These are phyloP conservation scores for Cyclanthera cordifolia DNA, from an alignment of 306 rosid species.

Conservation along the genomic window DNA sequence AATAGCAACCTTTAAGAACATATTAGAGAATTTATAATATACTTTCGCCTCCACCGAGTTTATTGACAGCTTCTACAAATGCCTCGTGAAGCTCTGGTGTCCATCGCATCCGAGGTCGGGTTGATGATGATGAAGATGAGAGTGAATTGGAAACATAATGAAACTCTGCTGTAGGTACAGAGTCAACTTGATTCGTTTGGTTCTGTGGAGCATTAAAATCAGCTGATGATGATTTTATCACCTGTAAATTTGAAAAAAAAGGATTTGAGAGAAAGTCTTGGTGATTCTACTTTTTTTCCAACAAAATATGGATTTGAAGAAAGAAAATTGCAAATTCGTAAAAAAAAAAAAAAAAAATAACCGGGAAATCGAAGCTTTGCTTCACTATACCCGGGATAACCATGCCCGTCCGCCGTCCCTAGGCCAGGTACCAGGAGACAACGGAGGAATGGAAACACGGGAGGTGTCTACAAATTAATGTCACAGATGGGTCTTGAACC, in stretches of 20 bases:
- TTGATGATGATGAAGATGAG: conserved; percentile 32
- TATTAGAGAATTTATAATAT: conserved; percentile 23
- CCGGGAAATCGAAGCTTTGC: too few relatives aligned
- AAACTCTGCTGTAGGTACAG: conserved; percentile 33
- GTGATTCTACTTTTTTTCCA: background rate
- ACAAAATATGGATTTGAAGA: conserved; percentile 8
- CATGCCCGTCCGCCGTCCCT: too few relatives aligned
- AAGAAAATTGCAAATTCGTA: background rate
- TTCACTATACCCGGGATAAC: too few relatives aligned
- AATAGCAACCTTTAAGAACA: background rate
- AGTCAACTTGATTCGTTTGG: conserved; percentile 19
- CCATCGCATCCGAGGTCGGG: conserved; percentile 93
- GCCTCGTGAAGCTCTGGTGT: conserved; percentile 92
- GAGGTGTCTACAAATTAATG: too few relatives aligned
- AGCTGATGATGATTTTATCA: conserved; percentile 23
- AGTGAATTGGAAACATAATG: conserved; percentile 26
- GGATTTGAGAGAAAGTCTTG: background rate
- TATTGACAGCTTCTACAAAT: conserved; percentile 81
- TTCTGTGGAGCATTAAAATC: conserved; percentile 34
- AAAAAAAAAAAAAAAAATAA: too few relatives aligned
- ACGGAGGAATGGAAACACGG: too few relatives aligned
- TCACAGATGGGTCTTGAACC: too few relatives aligned
- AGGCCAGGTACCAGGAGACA: too few relatives aligned
- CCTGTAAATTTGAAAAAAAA: conserved; percentile 6
- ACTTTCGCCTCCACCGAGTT: conserved; percentile 88